Evolutionary conservation across 106 monocot species (phyloP).

Genomic region (Posidonia australis): DNA sequence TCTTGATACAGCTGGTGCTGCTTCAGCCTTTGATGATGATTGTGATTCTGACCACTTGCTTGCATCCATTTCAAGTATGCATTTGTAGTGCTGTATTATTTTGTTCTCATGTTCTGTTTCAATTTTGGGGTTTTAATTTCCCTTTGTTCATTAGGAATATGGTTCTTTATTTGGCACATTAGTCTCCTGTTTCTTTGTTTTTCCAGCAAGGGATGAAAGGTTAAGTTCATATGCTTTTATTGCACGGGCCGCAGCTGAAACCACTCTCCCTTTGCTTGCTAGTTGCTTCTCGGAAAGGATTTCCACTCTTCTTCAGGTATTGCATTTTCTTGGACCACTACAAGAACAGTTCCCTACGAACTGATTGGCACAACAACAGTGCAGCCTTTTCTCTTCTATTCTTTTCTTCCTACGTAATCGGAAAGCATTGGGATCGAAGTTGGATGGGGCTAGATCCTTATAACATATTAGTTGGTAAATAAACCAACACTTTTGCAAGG

Average conservation of each 20-base stretch:
- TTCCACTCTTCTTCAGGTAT: slow-evolving; percentile 58
- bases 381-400: no score
- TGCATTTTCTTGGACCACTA: neutral
- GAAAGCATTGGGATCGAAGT: no score
- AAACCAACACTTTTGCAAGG: no score
- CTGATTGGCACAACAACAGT: no score
- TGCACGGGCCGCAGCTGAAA: slow-evolving; percentile 63
- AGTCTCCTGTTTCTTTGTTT: neutral
- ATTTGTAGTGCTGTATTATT: neutral
- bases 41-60: slow-evolving; percentile 63
- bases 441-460: no score
- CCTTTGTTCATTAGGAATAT: neutral
- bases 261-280: slow-evolving; percentile 63
- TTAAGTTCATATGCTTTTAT: slow-evolving; percentile 78
- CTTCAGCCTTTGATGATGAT: slow-evolving; percentile 71
- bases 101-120: neutral
- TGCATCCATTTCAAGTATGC: slow-evolving; percentile 78
- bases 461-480: no score
- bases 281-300: slow-evolving; percentile 47
- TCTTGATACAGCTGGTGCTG: slow-evolving; percentile 59
- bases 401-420: no score
- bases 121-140: neutral
- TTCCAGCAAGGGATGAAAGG: slow-evolving; percentile 88
- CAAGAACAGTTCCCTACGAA: no score
- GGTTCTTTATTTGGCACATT: neutral